phyloP scores from a whole-genome alignment of 1,284 basidiomycete genomes.

The Microbotryum intermedium region DNA sequence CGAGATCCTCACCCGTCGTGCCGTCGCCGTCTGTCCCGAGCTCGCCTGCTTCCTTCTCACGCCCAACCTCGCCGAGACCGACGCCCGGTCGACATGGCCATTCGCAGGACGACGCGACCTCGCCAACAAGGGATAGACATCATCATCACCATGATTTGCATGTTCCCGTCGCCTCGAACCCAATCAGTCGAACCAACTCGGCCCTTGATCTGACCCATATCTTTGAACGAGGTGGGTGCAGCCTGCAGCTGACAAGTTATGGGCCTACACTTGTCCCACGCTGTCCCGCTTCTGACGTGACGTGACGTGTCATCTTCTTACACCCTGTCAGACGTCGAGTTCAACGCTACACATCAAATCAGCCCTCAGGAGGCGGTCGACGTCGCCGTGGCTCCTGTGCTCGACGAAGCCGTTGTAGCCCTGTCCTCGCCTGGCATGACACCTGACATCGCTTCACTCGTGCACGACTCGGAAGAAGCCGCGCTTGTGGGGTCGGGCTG shows the following conservation, averaged over 20 bases:
- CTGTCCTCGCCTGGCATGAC: slow-evolving; percentile 11
- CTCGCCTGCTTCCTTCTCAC: slow-evolving; percentile 2
- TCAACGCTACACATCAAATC: slow-evolving; percentile 25
- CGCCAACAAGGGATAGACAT: not conserved
- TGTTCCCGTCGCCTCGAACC: not conserved
- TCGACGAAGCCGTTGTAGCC: slow-evolving; percentile 25
- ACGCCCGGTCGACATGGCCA: not conserved
- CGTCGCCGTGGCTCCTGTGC: slow-evolving; percentile 29
- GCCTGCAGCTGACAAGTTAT: no score
- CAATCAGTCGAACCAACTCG: not conserved
- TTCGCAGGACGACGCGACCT: not conserved
- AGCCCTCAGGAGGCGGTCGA: slow-evolving; percentile 29
- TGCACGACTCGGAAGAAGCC: slow-evolving; percentile 14
- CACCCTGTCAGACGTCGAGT: slow-evolving; percentile 25
- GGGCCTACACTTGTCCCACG: no score
- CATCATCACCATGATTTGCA: not conserved
- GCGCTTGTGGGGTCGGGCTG: slow-evolving; percentile 18
- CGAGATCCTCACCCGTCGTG: not conserved
- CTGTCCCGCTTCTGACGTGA: not conserved
- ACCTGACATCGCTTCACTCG: slow-evolving; percentile 16
- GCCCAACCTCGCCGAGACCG: slow-evolving; percentile 1
- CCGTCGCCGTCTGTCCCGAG: slow-evolving; percentile 1
- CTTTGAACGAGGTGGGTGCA: slow-evolving; percentile 29
- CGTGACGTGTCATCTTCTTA: not conserved
- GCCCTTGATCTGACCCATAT: slow-evolving; percentile 26